A percentile compares a stretch with the other conserved stretches of the same genome.
phyloP scores from a whole-genome alignment of 2,329 filamentous ascomycete species.

The Fusarium hainanense region DNA sequence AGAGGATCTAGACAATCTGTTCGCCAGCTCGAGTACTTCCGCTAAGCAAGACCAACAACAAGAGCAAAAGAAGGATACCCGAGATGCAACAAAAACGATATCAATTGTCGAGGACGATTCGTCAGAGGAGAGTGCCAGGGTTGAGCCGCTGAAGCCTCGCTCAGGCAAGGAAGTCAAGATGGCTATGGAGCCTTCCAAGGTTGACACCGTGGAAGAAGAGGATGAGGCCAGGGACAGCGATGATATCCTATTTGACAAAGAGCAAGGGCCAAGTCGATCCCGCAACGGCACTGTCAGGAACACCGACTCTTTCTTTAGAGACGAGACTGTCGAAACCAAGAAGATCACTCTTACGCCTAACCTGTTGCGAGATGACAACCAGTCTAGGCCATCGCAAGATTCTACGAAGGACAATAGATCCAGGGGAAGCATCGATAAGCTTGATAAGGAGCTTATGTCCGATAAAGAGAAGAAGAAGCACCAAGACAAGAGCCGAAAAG shows the following conservation, averaged over 20 bases:
- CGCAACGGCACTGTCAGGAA: constrained; percentile 89
- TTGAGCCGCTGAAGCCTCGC: constrained; percentile 66
- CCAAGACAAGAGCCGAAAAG: constrained; percentile 77
- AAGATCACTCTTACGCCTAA: constrained; percentile 98
- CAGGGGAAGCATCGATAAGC: constrained; percentile 78
- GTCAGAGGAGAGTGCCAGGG: constrained; percentile 65
- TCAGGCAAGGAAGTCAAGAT: constrained; percentile 55
- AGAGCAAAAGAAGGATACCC: constrained; percentile 47
- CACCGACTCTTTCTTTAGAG: constrained; percentile 97
- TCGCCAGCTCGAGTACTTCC: constrained; percentile 47
- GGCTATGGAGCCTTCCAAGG: constrained; percentile 47
- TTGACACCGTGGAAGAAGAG: constrained; percentile 52
- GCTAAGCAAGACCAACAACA: constrained; percentile 40
- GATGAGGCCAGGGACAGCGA: constrained; percentile 65
- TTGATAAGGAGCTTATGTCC: constrained; percentile 63
- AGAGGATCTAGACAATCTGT: constrained; percentile 61
- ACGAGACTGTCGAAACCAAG: constrained; percentile 93
- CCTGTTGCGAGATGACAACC: constrained; percentile 82
- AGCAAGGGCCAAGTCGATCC: constrained; percentile 68
- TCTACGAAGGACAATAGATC: constrained; percentile 63
- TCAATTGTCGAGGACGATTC: constrained; percentile 47
- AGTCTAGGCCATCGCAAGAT: constrained; percentile 63
- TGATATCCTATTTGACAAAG: constrained; percentile 72
- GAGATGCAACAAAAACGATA: constrained; percentile 48
- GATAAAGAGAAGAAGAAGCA: constrained; percentile 81